Evolutionary conservation across 2,329 filamentous ascomycete genomes (phyloP).

Genomic region (Cryphonectria radicalis): DNA sequence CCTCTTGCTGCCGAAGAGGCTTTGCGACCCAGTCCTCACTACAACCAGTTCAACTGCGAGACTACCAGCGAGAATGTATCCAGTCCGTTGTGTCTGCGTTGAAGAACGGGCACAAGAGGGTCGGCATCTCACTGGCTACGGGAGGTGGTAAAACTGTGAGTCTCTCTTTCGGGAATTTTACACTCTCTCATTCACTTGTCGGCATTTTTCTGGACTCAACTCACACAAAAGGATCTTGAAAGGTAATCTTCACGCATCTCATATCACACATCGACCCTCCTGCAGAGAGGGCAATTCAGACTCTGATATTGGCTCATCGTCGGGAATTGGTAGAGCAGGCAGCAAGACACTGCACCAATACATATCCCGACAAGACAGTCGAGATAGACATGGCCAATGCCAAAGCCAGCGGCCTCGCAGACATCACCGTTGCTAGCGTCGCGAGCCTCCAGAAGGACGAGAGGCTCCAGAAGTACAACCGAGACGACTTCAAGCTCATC

Average conservation of each 20-base stretch:
- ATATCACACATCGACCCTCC: slow-evolving; percentile 74
- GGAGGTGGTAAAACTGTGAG: slow-evolving; percentile 85
- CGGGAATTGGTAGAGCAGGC: slow-evolving; percentile 95
- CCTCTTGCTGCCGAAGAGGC: slow-evolving; percentile 1
- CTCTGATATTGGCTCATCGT: slow-evolving; percentile 89
- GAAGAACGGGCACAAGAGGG: slow-evolving; percentile 71
- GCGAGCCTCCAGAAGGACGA: slow-evolving; percentile 79
- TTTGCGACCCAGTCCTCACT: slow-evolving; percentile 23
- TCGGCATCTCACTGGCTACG: slow-evolving; percentile 86
- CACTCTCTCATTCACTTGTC: too few species aligned
- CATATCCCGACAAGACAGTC: slow-evolving; percentile 79
- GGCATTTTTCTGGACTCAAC: neutral
- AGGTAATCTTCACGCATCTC: slow-evolving; percentile 96
- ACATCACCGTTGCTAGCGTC: slow-evolving; percentile 93
- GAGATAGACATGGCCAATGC: slow-evolving; percentile 90
- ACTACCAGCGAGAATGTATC: slow-evolving; percentile 93
- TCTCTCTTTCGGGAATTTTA: slow-evolving; percentile 24
- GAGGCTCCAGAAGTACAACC: slow-evolving; percentile 82
- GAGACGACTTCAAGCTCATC: slow-evolving; percentile 80
- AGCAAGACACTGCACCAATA: slow-evolving; percentile 76
- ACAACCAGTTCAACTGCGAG: slow-evolving; percentile 57
- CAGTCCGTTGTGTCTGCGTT: slow-evolving; percentile 75
- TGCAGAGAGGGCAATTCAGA: slow-evolving; percentile 67
- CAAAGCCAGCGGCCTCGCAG: slow-evolving; percentile 77
- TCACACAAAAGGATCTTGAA: slow-evolving; percentile 13